Evolutionary conservation across 768 basidiomycete genomes (phyloP).

Genomic region (Pulveroboletus sp.): DNA sequence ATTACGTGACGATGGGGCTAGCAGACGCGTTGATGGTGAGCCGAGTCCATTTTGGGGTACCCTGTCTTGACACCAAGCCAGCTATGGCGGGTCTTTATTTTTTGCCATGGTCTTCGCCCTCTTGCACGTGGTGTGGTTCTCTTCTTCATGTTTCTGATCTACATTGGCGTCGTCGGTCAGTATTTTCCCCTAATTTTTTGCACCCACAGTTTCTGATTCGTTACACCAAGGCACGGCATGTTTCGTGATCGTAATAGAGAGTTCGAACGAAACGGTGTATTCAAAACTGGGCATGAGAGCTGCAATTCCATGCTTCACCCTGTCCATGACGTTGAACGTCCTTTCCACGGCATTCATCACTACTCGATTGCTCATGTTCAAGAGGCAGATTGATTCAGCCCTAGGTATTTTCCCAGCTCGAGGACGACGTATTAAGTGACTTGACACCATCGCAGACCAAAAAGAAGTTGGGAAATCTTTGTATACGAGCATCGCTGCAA

Average conservation of each 20-base stretch:
- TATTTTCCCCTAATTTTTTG: neutral
- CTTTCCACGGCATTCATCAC: neutral
- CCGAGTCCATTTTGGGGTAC: neutral
- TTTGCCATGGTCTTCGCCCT: neutral
- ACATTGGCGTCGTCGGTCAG: neutral
- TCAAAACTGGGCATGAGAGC: neutral
- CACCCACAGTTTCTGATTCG: neutral
- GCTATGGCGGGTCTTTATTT: constrained; percentile 1
- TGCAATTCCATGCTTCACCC: neutral
- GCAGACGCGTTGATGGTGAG: neutral
- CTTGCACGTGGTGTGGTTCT: neutral
- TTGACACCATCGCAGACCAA: neutral
- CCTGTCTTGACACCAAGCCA: neutral
- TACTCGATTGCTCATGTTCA: neutral
- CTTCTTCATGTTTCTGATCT: neutral
- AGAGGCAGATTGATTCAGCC: neutral
- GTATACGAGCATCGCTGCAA: neutral
- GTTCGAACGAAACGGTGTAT: neutral
- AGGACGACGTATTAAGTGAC: no score
- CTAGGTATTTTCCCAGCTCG: neutral
- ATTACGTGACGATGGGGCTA: neutral
- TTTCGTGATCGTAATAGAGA: neutral
- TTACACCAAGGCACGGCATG: neutral
- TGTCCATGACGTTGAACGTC: neutral
- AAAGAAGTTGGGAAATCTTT: neutral